phyloP scores from a whole-genome alignment of 129 eudicot species.

The Chrysanthemum makinoi region DNA sequence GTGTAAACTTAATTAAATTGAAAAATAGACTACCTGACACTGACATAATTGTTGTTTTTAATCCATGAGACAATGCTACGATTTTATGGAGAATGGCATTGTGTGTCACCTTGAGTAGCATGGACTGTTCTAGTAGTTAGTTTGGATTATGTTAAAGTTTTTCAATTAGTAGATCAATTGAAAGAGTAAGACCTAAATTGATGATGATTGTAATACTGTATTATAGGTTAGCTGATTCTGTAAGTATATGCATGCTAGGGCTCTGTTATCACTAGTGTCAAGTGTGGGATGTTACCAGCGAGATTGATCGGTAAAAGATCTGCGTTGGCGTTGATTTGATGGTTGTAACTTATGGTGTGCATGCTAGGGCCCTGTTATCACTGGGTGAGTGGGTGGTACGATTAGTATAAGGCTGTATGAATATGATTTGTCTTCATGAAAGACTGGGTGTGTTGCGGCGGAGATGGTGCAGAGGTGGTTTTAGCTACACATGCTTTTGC shows the following conservation, averaged over 20 bases:
- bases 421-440: too few relatives aligned
- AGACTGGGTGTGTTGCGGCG: too few relatives aligned
- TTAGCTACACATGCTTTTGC: too few relatives aligned
- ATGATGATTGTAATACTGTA: not conserved
- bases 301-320: too few relatives aligned
- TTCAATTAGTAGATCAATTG: not conserved
- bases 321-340: too few relatives aligned
- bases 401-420: too few relatives aligned
- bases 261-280: too few relatives aligned
- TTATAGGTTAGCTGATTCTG: not conserved
- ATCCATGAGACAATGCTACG: not conserved
- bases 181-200: too few relatives aligned
- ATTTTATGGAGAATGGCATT: not conserved
- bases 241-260: not conserved
- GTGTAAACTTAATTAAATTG: not conserved
- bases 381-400: too few relatives aligned
- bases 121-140: not conserved
- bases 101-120: constrained; percentile 15
- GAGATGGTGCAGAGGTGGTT: too few relatives aligned
- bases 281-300: too few relatives aligned
- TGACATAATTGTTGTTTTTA: not conserved
- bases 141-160: not conserved
- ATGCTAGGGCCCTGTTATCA: constrained; percentile 9
- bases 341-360: not conserved
- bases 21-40: not conserved